phyloP scores from a whole-genome alignment of 1,284 basidiomycete species.

The Moesziomyces parantarcticus region DNA sequence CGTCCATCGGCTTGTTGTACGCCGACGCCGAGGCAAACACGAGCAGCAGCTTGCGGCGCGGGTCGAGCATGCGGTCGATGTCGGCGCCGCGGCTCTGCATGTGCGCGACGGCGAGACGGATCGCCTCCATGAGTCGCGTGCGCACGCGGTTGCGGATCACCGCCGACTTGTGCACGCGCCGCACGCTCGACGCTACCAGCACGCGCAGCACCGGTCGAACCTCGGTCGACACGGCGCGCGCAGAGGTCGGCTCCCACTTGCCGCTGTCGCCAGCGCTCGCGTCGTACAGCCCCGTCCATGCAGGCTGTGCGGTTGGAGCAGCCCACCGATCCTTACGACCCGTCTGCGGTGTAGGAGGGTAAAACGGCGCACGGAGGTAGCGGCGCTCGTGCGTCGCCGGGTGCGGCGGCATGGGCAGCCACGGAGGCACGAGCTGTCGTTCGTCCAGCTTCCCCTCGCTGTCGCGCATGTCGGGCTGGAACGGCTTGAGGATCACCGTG shows the following conservation, averaged over 20 bases:
- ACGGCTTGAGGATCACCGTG: constrained; percentile 30
- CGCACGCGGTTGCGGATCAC: constrained; percentile 51
- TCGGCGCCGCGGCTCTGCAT: not conserved
- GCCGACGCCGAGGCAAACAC: constrained; percentile 20
- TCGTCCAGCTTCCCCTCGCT: constrained; percentile 12
- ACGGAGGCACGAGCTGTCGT: constrained; percentile 10
- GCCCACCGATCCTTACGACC: constrained; percentile 13
- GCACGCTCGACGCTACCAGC: constrained; percentile 50
- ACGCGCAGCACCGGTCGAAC: constrained; percentile 24
- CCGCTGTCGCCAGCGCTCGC: not conserved
- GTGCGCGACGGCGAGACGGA: constrained; percentile 24
- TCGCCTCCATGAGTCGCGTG: constrained; percentile 40
- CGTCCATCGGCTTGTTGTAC: constrained; percentile 12
- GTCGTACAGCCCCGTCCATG: too few relatives aligned
- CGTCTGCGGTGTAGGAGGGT: not conserved
- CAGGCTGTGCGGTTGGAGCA: not conserved
- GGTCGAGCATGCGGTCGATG: constrained; percentile 2
- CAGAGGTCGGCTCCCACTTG: not conserved
- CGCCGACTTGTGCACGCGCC: constrained; percentile 56
- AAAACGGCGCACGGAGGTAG: constrained; percentile 13
- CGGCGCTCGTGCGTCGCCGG: constrained; percentile 33
- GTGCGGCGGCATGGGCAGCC: constrained; percentile 27
- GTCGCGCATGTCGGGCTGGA: constrained; percentile 27
- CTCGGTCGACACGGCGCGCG: not conserved
- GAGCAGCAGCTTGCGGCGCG: constrained; percentile 15